These are phyloP conservation scores for Salvia splendens DNA, from an alignment of 257 asterid genomes.

Conservation along the genomic window DNA sequence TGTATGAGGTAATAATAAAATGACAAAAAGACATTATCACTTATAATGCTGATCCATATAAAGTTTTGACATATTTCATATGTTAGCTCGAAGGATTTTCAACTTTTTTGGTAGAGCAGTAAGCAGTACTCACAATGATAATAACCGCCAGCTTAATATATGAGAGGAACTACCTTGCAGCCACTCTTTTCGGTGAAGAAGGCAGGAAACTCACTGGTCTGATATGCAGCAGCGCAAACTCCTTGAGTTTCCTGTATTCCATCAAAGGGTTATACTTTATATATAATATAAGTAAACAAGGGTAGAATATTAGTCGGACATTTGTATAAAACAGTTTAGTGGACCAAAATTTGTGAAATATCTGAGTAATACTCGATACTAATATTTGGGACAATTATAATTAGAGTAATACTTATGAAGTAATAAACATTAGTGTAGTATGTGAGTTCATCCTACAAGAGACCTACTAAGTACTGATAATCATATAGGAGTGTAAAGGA, in stretches of 20 bases:
- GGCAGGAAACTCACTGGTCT: slow-evolving; percentile 85
- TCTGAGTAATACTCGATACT: neutral
- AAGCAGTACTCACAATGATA: neutral
- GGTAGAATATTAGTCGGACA: neutral
- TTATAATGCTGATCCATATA: neutral
- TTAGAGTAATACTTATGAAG: neutral
- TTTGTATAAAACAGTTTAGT: neutral
- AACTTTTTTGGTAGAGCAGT: neutral
- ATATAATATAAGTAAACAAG: neutral
- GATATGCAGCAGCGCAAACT: slow-evolving; percentile 87
- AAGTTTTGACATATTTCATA: neutral
- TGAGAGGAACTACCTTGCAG: slow-evolving; percentile 52
- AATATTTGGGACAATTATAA: neutral
- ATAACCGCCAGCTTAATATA: neutral
- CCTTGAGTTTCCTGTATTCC: slow-evolving; percentile 88
- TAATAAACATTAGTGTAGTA: neutral
- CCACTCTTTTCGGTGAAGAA: slow-evolving; percentile 91
- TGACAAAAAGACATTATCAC: neutral
- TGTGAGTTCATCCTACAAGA: neutral
- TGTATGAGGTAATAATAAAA: neutral
- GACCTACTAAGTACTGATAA: neutral
- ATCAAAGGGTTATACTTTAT: slow-evolving; percentile 14
- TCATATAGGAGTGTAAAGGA: slow-evolving; percentile 24
- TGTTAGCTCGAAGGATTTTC: neutral
- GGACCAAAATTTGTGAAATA: neutral